Percentiles rank a stretch among this genome's conserved stretches.
Evolutionary conservation across 2,329 filamentous ascomycete species (phyloP).

Genomic region (Periglandula ipomoeae): DNA sequence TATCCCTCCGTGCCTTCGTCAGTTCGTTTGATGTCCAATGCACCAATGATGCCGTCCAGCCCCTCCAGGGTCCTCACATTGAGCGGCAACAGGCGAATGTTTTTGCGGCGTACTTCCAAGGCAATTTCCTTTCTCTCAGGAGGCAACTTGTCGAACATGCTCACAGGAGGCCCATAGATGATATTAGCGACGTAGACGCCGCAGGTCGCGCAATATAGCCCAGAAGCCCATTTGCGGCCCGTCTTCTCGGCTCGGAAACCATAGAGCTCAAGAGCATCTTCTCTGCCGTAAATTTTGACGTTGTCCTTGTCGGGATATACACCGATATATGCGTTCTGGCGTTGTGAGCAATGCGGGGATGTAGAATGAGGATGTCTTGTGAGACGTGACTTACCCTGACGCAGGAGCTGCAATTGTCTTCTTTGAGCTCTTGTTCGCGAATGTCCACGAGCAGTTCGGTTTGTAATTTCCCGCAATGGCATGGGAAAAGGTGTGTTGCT

Average conservation of each 20-base stretch:
- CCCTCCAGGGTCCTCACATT: slow-evolving; percentile 16
- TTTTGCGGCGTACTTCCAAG: slow-evolving; percentile 13
- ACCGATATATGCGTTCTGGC: slow-evolving; percentile 19
- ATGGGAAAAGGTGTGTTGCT: slow-evolving; percentile 15
- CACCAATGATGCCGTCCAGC: slow-evolving; percentile 6
- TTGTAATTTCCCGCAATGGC: slow-evolving; percentile 18
- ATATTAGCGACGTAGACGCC: slow-evolving; percentile 19
- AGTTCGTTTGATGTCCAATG: slow-evolving; percentile 9
- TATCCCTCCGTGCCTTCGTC: slow-evolving; percentile 19
- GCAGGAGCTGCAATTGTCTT: slow-evolving; percentile 28
- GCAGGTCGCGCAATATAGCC: slow-evolving; percentile 18
- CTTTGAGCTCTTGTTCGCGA: slow-evolving; percentile 30
- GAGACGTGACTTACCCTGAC: slow-evolving; percentile 15
- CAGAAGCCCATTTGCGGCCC: slow-evolving; percentile 13
- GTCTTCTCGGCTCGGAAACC: slow-evolving; percentile 14
- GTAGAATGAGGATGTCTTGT: not conserved
- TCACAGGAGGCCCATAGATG: slow-evolving; percentile 20
- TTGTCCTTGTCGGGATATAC: slow-evolving; percentile 19
- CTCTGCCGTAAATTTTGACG: slow-evolving; percentile 17
- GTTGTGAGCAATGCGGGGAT: not conserved
- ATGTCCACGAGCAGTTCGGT: slow-evolving; percentile 18
- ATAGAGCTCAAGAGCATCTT: slow-evolving; percentile 9
- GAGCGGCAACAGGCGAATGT: slow-evolving; percentile 18
- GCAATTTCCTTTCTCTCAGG: slow-evolving; percentile 15
- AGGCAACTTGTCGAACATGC: slow-evolving; percentile 17